Conservation (phyloP, 139 green algal species). For the Coelastrella sp. region DNA sequence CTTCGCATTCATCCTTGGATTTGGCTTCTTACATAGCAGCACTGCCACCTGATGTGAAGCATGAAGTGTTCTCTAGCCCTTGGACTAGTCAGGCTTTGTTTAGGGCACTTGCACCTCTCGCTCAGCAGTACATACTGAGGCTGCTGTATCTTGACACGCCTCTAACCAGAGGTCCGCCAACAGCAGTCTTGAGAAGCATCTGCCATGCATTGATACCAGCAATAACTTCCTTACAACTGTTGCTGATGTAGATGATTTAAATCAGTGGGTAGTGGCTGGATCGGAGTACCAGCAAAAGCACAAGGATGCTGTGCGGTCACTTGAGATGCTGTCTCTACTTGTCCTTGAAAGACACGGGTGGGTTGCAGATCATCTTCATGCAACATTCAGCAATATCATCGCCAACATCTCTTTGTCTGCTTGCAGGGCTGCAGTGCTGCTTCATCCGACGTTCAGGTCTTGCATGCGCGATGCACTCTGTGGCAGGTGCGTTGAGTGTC, state of each 20-base stretch:
- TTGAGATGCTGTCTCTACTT: slow-evolving; percentile 30
- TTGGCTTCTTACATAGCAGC: slow-evolving; percentile 37
- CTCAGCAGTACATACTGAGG: slow-evolving; percentile 77
- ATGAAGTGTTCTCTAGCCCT: slow-evolving; percentile 67
- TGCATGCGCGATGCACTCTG: slow-evolving; percentile 57
- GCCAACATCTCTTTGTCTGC: neutral
- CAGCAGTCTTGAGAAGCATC: too few relatives aligned
- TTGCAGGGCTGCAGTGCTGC: neutral
- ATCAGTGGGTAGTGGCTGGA: slow-evolving; percentile 7
- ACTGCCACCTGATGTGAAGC: slow-evolving; percentile 50
- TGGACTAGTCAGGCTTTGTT: slow-evolving; percentile 84
- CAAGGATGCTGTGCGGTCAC: neutral
- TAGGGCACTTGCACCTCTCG: slow-evolving; percentile 72
- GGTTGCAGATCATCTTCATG: neutral
- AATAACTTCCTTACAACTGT: neutral
- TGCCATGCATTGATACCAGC: too few relatives aligned
- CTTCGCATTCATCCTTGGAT: slow-evolving; percentile 23
- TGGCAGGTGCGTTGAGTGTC: slow-evolving; percentile 49
- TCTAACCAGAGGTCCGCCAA: slow-evolving; percentile 55
- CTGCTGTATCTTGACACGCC: slow-evolving; percentile 69
- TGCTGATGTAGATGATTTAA: neutral
- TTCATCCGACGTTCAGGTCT: slow-evolving; percentile 60
- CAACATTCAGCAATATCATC: neutral
- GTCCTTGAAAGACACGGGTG: slow-evolving; percentile 17
- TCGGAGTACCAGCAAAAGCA: slow-evolving; percentile 19